These are phyloP conservation scores for Mortierella sp. DNA, from an alignment of 371 early-diverging fungal genomes.

Conservation along the genomic window DNA sequence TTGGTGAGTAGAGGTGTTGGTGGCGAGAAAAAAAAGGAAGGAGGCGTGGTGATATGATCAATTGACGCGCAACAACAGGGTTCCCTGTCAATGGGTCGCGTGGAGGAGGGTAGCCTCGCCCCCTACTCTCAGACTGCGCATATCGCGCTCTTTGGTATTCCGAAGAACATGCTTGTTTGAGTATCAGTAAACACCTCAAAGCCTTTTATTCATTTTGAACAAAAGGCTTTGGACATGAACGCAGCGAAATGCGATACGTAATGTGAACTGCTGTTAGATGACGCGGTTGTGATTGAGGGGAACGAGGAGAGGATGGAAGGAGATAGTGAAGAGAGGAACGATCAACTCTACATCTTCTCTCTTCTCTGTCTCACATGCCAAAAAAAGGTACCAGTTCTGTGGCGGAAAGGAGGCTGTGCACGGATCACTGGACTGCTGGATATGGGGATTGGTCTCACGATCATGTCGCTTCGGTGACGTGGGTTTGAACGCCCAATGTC, in stretches of 20 bases:
- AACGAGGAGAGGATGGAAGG: neutral
- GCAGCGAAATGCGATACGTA: too few species aligned
- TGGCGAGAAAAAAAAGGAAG: neutral
- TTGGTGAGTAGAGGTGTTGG: neutral
- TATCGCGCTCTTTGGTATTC: constrained; percentile 29
- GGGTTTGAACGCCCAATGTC: too few species aligned
- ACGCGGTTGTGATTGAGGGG: neutral
- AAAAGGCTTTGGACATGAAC: too few species aligned
- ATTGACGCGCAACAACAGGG: neutral
- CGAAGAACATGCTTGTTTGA: constrained; percentile 37
- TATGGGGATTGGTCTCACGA: too few species aligned
- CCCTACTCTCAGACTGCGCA: neutral
- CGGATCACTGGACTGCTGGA: neutral
- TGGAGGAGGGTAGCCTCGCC: neutral
- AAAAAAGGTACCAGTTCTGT: neutral
- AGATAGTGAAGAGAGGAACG: neutral
- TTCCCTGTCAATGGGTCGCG: neutral
- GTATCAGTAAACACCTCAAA: constrained; percentile 24
- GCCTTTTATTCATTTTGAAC: neutral
- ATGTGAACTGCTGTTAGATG: neutral
- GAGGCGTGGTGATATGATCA: neutral
- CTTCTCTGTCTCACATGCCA: too few species aligned
- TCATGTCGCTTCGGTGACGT: too few species aligned
- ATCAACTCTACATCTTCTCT: neutral
- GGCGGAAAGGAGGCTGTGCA: neutral